Evolutionary conservation across 441 rosid genomes (phyloP).

Genomic region (Pelargonium fulgidum): DNA sequence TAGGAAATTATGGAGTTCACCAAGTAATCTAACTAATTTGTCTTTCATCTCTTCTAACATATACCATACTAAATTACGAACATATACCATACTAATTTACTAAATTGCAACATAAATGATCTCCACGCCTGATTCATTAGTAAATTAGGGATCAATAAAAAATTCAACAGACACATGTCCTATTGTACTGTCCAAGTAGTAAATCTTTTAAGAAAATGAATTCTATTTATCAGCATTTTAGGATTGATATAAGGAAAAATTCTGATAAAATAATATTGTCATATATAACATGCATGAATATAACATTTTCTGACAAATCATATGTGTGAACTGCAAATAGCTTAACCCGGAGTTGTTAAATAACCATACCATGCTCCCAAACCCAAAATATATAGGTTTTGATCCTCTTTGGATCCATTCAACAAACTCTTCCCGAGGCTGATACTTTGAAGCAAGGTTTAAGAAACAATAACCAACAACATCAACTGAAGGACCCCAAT

Average conservation of each 20-base stretch:
- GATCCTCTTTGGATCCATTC: conserved; percentile 76
- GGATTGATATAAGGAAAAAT: background rate
- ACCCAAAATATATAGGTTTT: conserved; percentile 82
- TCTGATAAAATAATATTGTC: too few relatives aligned
- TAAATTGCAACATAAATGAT: background rate
- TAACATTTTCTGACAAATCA: background rate
- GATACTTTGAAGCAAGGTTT: conserved; percentile 78
- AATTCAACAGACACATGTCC: background rate
- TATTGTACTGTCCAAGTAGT: background rate
- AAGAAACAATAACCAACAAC: conserved; percentile 96
- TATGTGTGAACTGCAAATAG: background rate
- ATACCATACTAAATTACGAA: background rate
- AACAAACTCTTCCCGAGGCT: conserved; percentile 55
- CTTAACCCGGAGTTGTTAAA: conserved; percentile 6
- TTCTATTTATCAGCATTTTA: background rate
- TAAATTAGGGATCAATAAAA: background rate
- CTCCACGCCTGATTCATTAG: background rate
- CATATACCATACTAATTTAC: background rate
- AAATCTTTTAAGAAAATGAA: background rate
- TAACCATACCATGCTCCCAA: conserved; percentile 92
- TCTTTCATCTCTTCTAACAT: background rate
- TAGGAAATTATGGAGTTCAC: background rate
- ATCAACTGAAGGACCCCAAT: conserved; percentile 91
- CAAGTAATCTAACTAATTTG: background rate
- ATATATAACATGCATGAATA: background rate